phyloP scores from a whole-genome alignment of 78 protist genomes.

The Dictyostelium capitatum region DNA sequence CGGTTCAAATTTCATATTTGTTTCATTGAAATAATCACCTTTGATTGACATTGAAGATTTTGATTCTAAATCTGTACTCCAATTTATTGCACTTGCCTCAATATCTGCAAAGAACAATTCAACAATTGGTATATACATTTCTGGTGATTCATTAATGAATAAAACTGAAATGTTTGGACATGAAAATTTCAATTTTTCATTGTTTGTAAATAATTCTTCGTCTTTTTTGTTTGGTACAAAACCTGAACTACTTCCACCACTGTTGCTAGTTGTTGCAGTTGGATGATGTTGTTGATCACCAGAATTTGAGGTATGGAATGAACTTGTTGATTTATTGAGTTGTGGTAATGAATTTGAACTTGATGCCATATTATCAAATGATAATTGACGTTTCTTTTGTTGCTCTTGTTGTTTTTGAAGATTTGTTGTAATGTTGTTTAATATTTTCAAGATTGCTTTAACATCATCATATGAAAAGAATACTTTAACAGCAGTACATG shows the following conservation, averaged over 20 bases:
- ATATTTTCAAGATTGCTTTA: slow-evolving; percentile 34
- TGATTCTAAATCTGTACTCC: slow-evolving; percentile 50
- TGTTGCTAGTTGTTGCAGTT: not conserved
- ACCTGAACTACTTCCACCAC: not conserved
- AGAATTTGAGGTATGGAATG: slow-evolving; percentile 4
- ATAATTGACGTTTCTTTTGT: not conserved
- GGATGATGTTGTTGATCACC: not conserved
- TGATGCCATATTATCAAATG: slow-evolving; percentile 8
- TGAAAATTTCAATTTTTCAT: slow-evolving; percentile 25
- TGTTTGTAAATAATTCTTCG: slow-evolving; percentile 13
- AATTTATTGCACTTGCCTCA: slow-evolving; percentile 21
- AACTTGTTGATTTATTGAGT: not conserved
- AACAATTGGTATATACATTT: slow-evolving; percentile 55
- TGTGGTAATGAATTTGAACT: not conserved
- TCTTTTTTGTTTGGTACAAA: not conserved
- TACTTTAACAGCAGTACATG: slow-evolving; percentile 21
- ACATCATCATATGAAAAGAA: slow-evolving; percentile 71
- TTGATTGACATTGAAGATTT: slow-evolving; percentile 48
- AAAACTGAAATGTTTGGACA: slow-evolving; percentile 52
- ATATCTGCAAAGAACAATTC: slow-evolving; percentile 49
- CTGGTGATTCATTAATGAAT: slow-evolving; percentile 68
- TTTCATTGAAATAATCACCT: slow-evolving; percentile 65
- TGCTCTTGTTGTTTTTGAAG: slow-evolving; percentile 31
- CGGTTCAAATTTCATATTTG: slow-evolving; percentile 75
- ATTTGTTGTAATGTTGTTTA: slow-evolving; percentile 1